Conservation (phyloP, 2,329 filamentous ascomycete species). For the Aspergillus texensis region DNA sequence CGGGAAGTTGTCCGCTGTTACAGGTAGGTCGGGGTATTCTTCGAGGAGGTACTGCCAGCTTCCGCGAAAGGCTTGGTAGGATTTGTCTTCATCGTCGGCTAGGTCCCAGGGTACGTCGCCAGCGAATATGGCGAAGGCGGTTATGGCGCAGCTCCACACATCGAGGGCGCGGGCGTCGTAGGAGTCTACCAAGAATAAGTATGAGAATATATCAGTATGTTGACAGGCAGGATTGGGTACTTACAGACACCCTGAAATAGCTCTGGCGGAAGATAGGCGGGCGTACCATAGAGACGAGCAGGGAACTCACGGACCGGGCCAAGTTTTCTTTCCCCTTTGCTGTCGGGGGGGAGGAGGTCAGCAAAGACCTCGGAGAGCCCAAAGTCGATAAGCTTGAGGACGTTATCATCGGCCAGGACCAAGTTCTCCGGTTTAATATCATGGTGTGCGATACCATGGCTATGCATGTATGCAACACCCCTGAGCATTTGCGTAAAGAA, state of each 20-base stretch:
- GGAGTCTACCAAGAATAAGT: constrained; percentile 37
- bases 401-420: constrained; percentile 74
- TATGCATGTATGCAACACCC: constrained; percentile 79
- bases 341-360: constrained; percentile 46
- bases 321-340: neutral
- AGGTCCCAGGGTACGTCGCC: constrained; percentile 65
- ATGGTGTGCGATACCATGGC: constrained; percentile 82
- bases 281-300: neutral
- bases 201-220: neutral
- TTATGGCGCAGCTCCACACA: constrained; percentile 82
- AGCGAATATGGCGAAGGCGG: constrained; percentile 77
- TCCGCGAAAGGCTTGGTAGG: constrained; percentile 46
- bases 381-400: constrained; percentile 90
- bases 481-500: constrained; percentile 88
- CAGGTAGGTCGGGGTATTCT: too few species aligned
- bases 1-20: neutral
- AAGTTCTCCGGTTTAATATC: constrained; percentile 91
- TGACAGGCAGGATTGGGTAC: constrained; percentile 36
- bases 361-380: constrained; percentile 85
- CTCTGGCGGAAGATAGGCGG: constrained; percentile 82
- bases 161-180: constrained; percentile 80
- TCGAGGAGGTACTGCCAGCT: neutral
- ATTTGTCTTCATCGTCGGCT: constrained; percentile 58
- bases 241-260: constrained; percentile 57
- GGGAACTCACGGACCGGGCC: neutral